These are phyloP conservation scores for Myrica gale DNA, from an alignment of 306 rosid genomes.

Conservation along the genomic window DNA sequence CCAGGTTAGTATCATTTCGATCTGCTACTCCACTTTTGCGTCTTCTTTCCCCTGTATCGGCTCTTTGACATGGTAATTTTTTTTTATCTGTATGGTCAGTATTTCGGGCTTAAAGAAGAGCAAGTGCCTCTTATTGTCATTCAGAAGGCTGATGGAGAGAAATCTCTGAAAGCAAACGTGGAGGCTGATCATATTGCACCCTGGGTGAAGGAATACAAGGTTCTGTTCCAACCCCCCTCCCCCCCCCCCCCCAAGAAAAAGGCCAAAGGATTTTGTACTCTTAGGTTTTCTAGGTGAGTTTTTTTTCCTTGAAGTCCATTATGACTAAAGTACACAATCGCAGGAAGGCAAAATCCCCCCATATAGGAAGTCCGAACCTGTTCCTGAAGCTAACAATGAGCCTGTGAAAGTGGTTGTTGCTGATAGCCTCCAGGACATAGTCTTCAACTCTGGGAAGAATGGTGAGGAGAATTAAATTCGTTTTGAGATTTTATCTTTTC, in stretches of 20 bases:
- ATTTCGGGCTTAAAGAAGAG: conserved; percentile 82
- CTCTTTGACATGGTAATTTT: conserved; percentile 24
- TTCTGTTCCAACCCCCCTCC: not conserved
- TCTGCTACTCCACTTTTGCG: conserved; percentile 12
- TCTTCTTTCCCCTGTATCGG: conserved; percentile 1
- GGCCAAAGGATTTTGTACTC: too few species aligned
- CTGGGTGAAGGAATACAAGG: conserved; percentile 90
- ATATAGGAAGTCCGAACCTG: conserved; percentile 68
- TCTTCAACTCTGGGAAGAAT: conserved; percentile 78
- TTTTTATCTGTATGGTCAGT: conserved; percentile 43
- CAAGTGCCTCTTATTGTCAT: conserved; percentile 75
- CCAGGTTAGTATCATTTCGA: conserved; percentile 53
- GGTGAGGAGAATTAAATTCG: conserved; percentile 37
- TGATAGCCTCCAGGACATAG: conserved; percentile 61
- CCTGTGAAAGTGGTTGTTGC: conserved; percentile 91
- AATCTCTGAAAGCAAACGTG: conserved; percentile 66
- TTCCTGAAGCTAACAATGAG: conserved; percentile 74
- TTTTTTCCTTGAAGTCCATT: not conserved
- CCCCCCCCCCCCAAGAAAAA: too few species aligned
- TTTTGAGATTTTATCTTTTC: not conserved
- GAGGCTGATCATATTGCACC: conserved; percentile 62
- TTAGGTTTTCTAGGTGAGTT: not conserved
- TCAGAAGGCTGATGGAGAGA: conserved; percentile 62
- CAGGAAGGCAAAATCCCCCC: conserved; percentile 74
- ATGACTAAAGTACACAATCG: conserved; percentile 26